These are phyloP conservation scores for Rehmannia glutinosa DNA, from an alignment of 257 asterid genomes.

Conservation along the genomic window DNA sequence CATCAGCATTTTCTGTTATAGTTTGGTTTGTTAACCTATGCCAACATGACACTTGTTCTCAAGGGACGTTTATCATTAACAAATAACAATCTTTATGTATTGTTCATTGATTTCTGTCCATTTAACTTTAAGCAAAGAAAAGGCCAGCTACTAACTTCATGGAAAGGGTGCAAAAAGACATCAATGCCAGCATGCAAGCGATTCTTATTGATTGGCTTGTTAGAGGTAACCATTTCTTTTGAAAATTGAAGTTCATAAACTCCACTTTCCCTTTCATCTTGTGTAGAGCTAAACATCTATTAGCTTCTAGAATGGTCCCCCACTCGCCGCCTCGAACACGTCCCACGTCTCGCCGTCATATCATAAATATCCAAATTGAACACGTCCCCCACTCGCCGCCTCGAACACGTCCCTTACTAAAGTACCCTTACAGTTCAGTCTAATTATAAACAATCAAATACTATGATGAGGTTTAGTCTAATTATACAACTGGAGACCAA, in stretches of 20 bases:
- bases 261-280: not conserved
- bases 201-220: slow-evolving; percentile 77
- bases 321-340: too few species aligned
- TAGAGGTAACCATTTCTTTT: slow-evolving; percentile 55
- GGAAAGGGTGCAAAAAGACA: slow-evolving; percentile 51
- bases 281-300: not conserved
- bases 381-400: too few species aligned
- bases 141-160: slow-evolving; percentile 54
- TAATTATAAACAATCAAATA: too few species aligned
- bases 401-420: too few species aligned
- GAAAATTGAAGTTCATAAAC: too few species aligned
- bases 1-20: not conserved
- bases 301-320: too few species aligned
- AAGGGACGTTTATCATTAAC: not conserved
- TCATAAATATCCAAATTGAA: not conserved
- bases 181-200: slow-evolving; percentile 54
- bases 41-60: too few species aligned
- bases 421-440: too few species aligned
- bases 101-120: not conserved
- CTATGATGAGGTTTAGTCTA: too few species aligned
- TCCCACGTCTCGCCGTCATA: too few species aligned
- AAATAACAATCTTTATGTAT: not conserved
- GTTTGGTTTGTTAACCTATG: too few species aligned
- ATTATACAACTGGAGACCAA: too few species aligned
- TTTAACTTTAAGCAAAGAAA: slow-evolving; percentile 56